Evolutionary conservation across 371 early-diverging fungal species (phyloP).

Genomic region (Quaeritorhiza haematococci): DNA sequence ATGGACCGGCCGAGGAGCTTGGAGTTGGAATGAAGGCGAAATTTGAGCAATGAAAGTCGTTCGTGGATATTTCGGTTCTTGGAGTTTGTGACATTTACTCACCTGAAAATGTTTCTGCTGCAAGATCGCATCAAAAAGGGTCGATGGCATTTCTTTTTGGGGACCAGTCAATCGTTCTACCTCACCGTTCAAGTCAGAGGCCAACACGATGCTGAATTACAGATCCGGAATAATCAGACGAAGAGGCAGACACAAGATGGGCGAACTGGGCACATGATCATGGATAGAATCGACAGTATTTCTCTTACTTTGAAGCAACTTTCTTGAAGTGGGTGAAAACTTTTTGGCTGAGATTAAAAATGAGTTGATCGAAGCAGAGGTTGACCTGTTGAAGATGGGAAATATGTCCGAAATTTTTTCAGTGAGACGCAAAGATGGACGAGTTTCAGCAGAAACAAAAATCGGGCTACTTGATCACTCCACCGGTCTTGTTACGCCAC

Average conservation of each 20-base stretch:
- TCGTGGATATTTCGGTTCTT: not conserved
- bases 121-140: conserved; percentile 22
- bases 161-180: not conserved
- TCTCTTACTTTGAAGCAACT: conserved; percentile 26
- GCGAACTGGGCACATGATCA: too few relatives aligned
- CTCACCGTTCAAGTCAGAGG: not conserved
- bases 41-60: not conserved
- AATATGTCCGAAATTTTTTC: too few relatives aligned
- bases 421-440: not conserved
- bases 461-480: too few relatives aligned
- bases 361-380: conserved; percentile 42
- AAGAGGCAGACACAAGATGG: too few relatives aligned
- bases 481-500: too few relatives aligned
- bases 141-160: conserved; percentile 4
- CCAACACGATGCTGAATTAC: not conserved
- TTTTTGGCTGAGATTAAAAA: conserved; percentile 32
- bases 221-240: too few relatives aligned
- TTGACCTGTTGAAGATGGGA: too few relatives aligned
- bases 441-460: not conserved
- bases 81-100: not conserved
- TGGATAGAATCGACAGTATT: not conserved
- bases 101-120: conserved; percentile 24
- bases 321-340: conserved; percentile 42
- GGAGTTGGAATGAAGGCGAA: too few relatives aligned
- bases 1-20: conserved; percentile 40